phyloP scores from a whole-genome alignment of 2,329 filamentous ascomycete species.

The Dactylellina drechsleri region DNA sequence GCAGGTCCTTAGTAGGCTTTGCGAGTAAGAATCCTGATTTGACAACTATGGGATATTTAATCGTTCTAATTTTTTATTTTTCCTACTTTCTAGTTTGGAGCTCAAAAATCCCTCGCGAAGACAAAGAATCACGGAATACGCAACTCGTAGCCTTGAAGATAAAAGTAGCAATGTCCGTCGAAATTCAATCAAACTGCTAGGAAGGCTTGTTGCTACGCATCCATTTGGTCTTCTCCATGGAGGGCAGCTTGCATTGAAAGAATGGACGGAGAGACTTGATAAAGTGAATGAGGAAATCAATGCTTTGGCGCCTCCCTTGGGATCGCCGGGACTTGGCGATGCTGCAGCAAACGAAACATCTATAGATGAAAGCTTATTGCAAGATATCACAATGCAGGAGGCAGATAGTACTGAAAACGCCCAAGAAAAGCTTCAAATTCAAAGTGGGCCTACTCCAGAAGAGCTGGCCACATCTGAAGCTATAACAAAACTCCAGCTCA shows the following conservation, averaged over 20 bases:
- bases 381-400: conserved; percentile 82
- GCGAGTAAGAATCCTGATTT: conserved; percentile 66
- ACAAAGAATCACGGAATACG: conserved; percentile 86
- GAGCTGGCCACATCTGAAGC: conserved; percentile 89
- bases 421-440: conserved; percentile 80
- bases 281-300: conserved; percentile 84
- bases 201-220: conserved; percentile 88
- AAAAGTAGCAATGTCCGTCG: conserved; percentile 97
- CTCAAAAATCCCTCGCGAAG: conserved; percentile 94
- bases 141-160: conserved; percentile 89
- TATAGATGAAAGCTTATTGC: conserved; percentile 80
- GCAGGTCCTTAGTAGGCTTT: conserved; percentile 84
- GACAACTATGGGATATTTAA: background rate
- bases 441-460: conserved; percentile 75
- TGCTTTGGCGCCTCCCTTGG: conserved; percentile 78
- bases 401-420: conserved; percentile 67
- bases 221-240: conserved; percentile 93
- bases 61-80: background rate
- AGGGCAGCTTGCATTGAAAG: conserved; percentile 81
- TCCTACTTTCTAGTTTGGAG: conserved; percentile 68
- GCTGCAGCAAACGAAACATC: conserved; percentile 71
- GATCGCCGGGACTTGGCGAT: conserved; percentile 76
- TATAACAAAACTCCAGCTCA: conserved; percentile 86
- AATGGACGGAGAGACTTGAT: conserved; percentile 85
- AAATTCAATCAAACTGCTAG: conserved; percentile 92